phyloP scores from a whole-genome alignment of 1,284 basidiomycete species.

The Puccinia triticina region DNA sequence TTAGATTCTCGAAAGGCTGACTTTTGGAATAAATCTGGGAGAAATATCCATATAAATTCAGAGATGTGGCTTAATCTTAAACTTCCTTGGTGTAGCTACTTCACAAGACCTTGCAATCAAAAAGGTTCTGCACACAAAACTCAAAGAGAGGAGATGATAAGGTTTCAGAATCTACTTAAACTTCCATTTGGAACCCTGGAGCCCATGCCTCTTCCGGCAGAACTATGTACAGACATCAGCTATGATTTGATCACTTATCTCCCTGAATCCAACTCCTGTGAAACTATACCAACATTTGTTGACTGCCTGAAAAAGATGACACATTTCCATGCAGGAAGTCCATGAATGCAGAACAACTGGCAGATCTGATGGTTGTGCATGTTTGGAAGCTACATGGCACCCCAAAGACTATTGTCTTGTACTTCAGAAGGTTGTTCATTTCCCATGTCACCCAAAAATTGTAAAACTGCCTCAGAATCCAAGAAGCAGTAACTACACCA shows the following conservation, averaged over 20 bases:
- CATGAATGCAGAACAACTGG: not conserved
- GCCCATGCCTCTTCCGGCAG: not conserved
- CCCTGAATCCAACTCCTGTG: not conserved
- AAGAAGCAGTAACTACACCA: not conserved
- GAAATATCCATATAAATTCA: no score
- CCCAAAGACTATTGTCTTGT: constrained; percentile 13
- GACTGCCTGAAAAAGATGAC: constrained; percentile 6
- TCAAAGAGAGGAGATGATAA: not conserved
- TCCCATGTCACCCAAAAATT: not conserved
- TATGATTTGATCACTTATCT: constrained; percentile 15
- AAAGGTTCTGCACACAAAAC: no score
- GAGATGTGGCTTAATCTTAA: no score
- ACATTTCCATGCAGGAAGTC: not conserved
- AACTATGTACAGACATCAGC: constrained; percentile 4
- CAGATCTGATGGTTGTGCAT: not conserved
- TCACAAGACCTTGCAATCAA: no score
- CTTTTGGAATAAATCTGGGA: no score
- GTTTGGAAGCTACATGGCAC: constrained; percentile 9
- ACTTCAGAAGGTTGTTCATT: not conserved
- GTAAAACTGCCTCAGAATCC: constrained; percentile 4
- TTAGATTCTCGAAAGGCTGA: no score
- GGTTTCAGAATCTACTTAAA: not conserved
- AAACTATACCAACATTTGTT: not conserved
- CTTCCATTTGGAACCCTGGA: constrained; percentile 5
- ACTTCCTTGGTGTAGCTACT: no score